A percentile compares a stretch with the other conserved stretches of the same genome.
phyloP scores from a whole-genome alignment of 441 rosid species.

The Breynia disticha region DNA sequence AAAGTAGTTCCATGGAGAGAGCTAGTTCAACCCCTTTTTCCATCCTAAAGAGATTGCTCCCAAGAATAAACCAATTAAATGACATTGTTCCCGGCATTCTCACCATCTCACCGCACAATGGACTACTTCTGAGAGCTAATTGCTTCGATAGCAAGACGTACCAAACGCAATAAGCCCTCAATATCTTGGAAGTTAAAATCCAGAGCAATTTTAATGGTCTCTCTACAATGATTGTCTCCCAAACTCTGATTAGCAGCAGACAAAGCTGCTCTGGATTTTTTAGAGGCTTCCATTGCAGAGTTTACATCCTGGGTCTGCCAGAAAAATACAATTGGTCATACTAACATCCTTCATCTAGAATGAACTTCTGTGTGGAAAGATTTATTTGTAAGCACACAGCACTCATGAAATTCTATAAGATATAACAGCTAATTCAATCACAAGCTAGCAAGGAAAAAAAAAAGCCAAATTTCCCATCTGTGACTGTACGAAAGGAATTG shows the following conservation, averaged over 20 bases:
- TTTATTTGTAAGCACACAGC: neutral
- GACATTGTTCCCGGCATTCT: slow-evolving; percentile 16
- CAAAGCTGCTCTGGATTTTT: slow-evolving; percentile 65
- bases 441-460: neutral
- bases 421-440: neutral
- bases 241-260: slow-evolving; percentile 41
- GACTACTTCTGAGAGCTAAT: slow-evolving; percentile 41
- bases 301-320: slow-evolving; percentile 76
- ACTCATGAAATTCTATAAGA: slow-evolving; percentile 1
- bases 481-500: too few species aligned
- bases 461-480: neutral
- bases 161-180: slow-evolving; percentile 66
- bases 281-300: slow-evolving; percentile 91
- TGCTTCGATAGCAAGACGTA: slow-evolving; percentile 78
- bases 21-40: slow-evolving; percentile 11
- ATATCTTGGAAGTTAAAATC: slow-evolving; percentile 92
- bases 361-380: slow-evolving; percentile 1
- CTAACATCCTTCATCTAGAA: neutral
- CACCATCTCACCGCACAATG: slow-evolving; percentile 19
- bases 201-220: slow-evolving; percentile 73
- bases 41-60: slow-evolving; percentile 10
- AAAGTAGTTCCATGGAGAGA: slow-evolving; percentile 13
- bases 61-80: slow-evolving; percentile 13
- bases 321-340: slow-evolving; percentile 12
- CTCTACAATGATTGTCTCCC: slow-evolving; percentile 46